phyloP scores from a whole-genome alignment of 1,284 basidiomycete genomes.

The Afroboletus lepidellus region DNA sequence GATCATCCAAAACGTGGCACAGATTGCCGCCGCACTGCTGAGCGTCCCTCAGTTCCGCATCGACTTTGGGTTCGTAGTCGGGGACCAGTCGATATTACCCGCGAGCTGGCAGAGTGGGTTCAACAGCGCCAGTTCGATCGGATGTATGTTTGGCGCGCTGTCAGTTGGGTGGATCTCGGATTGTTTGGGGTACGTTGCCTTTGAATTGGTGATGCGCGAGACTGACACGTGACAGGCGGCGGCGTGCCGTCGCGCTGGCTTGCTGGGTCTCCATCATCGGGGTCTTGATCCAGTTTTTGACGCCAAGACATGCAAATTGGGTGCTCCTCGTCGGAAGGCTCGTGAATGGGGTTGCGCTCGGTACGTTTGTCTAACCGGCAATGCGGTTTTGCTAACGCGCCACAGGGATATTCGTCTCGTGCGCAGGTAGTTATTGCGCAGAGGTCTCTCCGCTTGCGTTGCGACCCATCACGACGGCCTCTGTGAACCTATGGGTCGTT shows the following conservation, averaged over 20 bases:
- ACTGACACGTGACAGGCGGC: constrained; percentile 16
- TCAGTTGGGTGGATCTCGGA: constrained; percentile 30
- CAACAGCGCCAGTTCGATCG: constrained; percentile 27
- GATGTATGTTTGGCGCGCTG: constrained; percentile 29
- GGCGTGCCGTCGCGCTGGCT: constrained; percentile 26
- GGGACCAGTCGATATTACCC: constrained; percentile 16
- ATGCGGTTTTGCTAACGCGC: no score
- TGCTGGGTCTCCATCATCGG: constrained; percentile 23
- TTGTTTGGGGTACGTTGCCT: constrained; percentile 16
- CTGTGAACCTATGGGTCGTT: background rate
- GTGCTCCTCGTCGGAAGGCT: constrained; percentile 31
- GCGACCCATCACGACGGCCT: no score
- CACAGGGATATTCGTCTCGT: no score
- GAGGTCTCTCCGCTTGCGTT: no score
- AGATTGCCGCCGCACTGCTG: constrained; percentile 26
- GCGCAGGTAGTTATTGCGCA: no score
- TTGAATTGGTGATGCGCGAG: background rate
- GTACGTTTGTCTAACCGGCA: no score
- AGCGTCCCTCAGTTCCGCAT: constrained; percentile 28
- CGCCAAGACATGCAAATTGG: constrained; percentile 22
- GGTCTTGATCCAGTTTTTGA: constrained; percentile 28
- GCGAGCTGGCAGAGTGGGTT: constrained; percentile 33
- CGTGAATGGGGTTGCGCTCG: constrained; percentile 27
- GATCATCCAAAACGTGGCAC: no score
- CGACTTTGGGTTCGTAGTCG: constrained; percentile 25